Base-by-base conservation (phyloP, 2,329 filamentous ascomycete species). In the Colletotrichum sp. region DNA sequence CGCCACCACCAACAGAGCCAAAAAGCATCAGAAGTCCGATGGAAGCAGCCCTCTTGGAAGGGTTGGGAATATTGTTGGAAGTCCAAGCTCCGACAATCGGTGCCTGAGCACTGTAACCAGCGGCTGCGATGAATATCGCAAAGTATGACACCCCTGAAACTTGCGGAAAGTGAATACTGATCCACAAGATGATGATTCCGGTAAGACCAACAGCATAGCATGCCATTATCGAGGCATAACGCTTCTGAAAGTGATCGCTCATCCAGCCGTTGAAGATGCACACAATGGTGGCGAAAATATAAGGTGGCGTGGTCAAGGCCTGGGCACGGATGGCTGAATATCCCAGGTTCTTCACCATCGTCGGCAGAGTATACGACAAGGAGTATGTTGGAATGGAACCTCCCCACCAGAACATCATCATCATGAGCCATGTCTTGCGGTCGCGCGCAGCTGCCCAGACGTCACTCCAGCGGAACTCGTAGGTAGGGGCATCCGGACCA, bases 211-310 rank as follows among this genome's bases (percentile, higher is more conserved):
- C 43, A 3, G 58, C 34, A 69, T 80, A 79, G 73, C 77, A 76
- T 34, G 28, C 38, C 77, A 80, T 76, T 55, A 80, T 73, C 30
- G 69, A 76, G 24, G 21, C 7, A 38, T 59, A 76, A 52, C 78
- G 78, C 30, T 72, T 79, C 83, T 86, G 74, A 77, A 84, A 38
- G 78, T 85, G 67, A 80, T 87, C 62, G 80, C 82, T 72, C 84
- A 85, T 73, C 82, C 84, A 26, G 81, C 83, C 13, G 58, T 75
- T 77, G 75, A 67, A 80, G 79, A 81, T 3, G 79, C 84, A 16
- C 78, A 84, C 24, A 77, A 81, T 64, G 79, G 82, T 77, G 82
- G 86, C 73, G 21, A 87, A 87, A 69, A 87, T 85, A 64, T 88
- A 87, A 75, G 81, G 81, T 24, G 81, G 81, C 9, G 77, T 77